A percentile compares a stretch with the other conserved stretches of the same genome.
These are phyloP conservation scores for Ceratorhiza oryzae-sativae DNA, from an alignment of 1,284 basidiomycete species.

Conservation along the genomic window DNA sequence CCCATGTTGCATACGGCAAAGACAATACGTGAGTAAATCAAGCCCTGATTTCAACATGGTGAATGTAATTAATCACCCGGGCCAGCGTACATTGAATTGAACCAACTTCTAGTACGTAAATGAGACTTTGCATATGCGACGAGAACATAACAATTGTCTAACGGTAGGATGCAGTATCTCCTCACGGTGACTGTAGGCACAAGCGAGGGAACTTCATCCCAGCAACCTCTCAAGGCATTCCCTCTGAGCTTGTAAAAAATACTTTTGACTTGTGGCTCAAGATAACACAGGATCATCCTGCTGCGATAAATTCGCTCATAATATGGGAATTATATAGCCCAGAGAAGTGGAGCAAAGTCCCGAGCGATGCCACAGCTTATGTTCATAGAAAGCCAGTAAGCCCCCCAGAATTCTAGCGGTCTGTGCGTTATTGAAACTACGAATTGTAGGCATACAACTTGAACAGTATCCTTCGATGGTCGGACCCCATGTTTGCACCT, in stretches of 20 bases:
- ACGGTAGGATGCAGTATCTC: not conserved
- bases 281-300: constrained; percentile 4
- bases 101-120: not conserved
- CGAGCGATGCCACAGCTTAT: constrained; percentile 52
- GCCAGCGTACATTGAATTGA: not conserved
- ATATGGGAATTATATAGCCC: constrained; percentile 57
- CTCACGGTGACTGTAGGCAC: constrained; percentile 44
- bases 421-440: not conserved
- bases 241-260: constrained; percentile 13
- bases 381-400: constrained; percentile 35
- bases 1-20: constrained; percentile 14
- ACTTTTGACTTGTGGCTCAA: constrained; percentile 38
- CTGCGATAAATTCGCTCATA: constrained; percentile 44
- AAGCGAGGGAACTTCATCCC: constrained; percentile 45
- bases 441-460: constrained; percentile 14
- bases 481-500: not conserved
- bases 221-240: constrained; percentile 42
- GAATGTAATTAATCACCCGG: too few species aligned
- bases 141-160: not conserved
- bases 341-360: constrained; percentile 53
- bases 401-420: not conserved
- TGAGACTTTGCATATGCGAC: too few species aligned
- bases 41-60: too few species aligned
- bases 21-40: constrained; percentile 25
- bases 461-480: not conserved